These are phyloP conservation scores for Xylariaceae sp. DNA, from an alignment of 2,329 filamentous ascomycete species.

Conservation along the genomic window DNA sequence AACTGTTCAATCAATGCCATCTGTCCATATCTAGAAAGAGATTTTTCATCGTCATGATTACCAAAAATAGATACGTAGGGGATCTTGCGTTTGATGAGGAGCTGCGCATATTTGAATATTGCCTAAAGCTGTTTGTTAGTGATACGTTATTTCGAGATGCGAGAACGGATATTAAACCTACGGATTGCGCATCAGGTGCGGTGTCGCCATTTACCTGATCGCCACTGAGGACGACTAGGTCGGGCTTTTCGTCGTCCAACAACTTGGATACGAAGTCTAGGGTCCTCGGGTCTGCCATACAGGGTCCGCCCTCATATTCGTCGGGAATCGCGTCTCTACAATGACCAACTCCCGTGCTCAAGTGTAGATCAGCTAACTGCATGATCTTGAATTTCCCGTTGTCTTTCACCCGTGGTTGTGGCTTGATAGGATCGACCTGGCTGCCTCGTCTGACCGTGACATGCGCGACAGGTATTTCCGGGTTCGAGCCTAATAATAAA, in stretches of 20 bases:
- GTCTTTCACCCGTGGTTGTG: constrained; percentile 76
- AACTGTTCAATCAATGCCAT: constrained; percentile 87
- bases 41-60: constrained; percentile 94
- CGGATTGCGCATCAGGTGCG: constrained; percentile 85
- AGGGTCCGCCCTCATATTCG: constrained; percentile 71
- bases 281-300: constrained; percentile 89
- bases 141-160: constrained; percentile 2
- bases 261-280: constrained; percentile 84
- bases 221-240: constrained; percentile 87
- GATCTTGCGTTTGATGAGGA: constrained; percentile 84
- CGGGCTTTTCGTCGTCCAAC: constrained; percentile 90
- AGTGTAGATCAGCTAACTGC: constrained; percentile 91
- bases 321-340: constrained; percentile 87
- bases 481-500: constrained; percentile 67
- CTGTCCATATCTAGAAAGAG: constrained; percentile 73
- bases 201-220: constrained; percentile 96
- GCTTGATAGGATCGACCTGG: constrained; percentile 65
- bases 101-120: constrained; percentile 88
- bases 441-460: constrained; percentile 77
- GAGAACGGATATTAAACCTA: constrained; percentile 42
- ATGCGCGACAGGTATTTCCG: constrained; percentile 68
- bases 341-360: constrained; percentile 83
- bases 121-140: constrained; percentile 54
- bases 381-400: constrained; percentile 97
- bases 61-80: constrained; percentile 95